phyloP scores from a whole-genome alignment of 1,139 yeast genomes.

The Pichia sp. region DNA sequence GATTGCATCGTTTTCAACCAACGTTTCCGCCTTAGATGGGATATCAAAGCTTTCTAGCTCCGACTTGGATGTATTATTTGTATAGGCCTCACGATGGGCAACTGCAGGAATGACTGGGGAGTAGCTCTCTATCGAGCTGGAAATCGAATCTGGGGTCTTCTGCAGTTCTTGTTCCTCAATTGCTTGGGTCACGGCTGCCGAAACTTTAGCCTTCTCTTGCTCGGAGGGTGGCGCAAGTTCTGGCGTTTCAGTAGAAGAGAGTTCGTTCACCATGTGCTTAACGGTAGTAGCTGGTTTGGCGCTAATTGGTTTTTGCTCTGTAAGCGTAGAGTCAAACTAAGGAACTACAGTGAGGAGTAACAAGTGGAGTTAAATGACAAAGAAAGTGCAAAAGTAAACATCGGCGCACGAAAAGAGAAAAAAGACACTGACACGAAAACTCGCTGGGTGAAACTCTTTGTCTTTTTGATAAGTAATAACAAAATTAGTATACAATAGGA shows the following conservation, averaged over 20 bases:
- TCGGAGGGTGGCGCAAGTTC: neutral
- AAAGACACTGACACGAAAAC: neutral
- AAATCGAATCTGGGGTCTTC: conserved; percentile 14
- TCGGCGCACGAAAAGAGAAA: neutral
- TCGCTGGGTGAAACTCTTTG: neutral
- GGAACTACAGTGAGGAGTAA: neutral
- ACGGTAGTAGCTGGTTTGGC: neutral
- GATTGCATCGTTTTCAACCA: neutral
- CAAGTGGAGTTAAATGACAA: neutral
- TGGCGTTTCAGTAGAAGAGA: neutral
- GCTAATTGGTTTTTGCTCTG: neutral
- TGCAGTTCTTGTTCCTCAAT: neutral
- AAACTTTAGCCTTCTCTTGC: neutral
- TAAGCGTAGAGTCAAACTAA: neutral
- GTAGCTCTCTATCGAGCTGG: conserved; percentile 14
- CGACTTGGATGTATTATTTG: conserved; percentile 1
- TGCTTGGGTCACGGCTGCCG: neutral
- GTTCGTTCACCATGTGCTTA: neutral
- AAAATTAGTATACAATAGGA: neutral
- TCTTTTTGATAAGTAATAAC: neutral
- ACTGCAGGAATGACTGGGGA: conserved; percentile 13
- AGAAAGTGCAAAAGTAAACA: neutral
- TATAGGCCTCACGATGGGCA: conserved; percentile 10
- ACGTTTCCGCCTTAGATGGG: neutral
- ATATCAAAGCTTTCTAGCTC: conserved; percentile 1